Evolutionary conservation across 2,329 filamentous ascomycete genomes (phyloP).

Genomic region (Colletotrichum sp.): DNA sequence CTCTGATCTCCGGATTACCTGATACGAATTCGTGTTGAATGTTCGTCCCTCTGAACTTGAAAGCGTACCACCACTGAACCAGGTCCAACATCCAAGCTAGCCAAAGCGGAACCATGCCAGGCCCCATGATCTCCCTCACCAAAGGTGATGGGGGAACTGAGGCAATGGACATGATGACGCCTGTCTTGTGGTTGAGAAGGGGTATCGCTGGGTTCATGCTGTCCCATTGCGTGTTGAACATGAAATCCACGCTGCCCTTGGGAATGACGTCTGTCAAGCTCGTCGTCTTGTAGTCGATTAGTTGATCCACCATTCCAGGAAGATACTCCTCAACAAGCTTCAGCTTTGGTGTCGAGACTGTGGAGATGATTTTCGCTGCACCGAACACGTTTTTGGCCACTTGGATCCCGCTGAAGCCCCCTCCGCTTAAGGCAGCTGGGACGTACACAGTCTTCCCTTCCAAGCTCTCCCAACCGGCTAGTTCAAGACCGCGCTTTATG

Average conservation of each 20-base stretch:
- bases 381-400: conserved; percentile 55
- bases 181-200: conserved; percentile 38
- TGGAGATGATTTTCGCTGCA: conserved; percentile 52
- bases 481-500: conserved; percentile 41
- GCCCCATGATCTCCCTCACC: conserved; percentile 35
- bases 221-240: conserved; percentile 51
- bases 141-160: conserved; percentile 37
- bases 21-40: conserved; percentile 52
- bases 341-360: conserved; percentile 58
- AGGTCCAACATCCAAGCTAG: conserved; percentile 39
- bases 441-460: conserved; percentile 58
- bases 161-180: conserved; percentile 46
- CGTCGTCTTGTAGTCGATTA: conserved; percentile 55
- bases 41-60: conserved; percentile 47
- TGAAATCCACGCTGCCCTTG: conserved; percentile 51
- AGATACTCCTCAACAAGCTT: conserved; percentile 44
- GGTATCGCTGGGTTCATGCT: conserved; percentile 43
- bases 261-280: conserved; percentile 41
- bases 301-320: conserved; percentile 50
- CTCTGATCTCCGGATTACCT: conserved; percentile 41
- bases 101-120: conserved; percentile 37
- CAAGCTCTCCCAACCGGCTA: conserved; percentile 41
- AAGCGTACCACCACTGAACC: conserved; percentile 44
- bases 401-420: conserved; percentile 51
- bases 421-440: conserved; percentile 53